Conservation (phyloP, 1,284 basidiomycete species). For the Pseudozyma flocculosa region DNA sequence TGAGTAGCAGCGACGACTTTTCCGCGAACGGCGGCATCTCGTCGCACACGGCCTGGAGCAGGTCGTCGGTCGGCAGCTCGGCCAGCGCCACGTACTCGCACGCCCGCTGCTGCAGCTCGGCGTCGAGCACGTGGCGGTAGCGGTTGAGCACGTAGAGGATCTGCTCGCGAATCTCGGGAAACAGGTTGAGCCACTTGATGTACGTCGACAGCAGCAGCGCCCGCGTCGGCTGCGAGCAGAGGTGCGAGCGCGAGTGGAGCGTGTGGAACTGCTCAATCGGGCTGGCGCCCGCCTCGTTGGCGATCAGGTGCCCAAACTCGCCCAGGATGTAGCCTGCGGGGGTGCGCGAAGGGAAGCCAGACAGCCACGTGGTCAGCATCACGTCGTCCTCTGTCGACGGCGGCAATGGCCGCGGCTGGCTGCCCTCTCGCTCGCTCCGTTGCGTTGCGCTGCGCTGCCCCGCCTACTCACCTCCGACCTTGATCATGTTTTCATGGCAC, state of each 20-base stretch:
- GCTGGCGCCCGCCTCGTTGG: conserved; percentile 87
- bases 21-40: conserved; percentile 99
- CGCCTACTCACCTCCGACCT: conserved; percentile 70
- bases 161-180: conserved; percentile 95
- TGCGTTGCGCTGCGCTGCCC: neutral
- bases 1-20: conserved; percentile 78
- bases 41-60: conserved; percentile 91
- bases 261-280: conserved; percentile 93
- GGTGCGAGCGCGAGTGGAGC: conserved; percentile 91
- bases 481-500: conserved; percentile 95
- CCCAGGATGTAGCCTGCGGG: conserved; percentile 78
- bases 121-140: conserved; percentile 91
- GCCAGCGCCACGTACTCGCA: conserved; percentile 63
- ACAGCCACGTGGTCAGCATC: too few species aligned
- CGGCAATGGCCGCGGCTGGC: too few species aligned
- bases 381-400: too few species aligned
- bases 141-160: conserved; percentile 92
- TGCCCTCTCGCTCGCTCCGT: too few species aligned
- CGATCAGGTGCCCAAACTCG: conserved; percentile 90
- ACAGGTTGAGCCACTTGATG: conserved; percentile 99
- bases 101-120: conserved; percentile 95
- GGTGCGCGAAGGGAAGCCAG: neutral
- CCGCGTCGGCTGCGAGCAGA: conserved; percentile 87
- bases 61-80: conserved; percentile 70
- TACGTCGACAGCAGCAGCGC: conserved; percentile 93